Conservation (phyloP, 257 asterid genomes). For the Solanum etuberosum region DNA sequence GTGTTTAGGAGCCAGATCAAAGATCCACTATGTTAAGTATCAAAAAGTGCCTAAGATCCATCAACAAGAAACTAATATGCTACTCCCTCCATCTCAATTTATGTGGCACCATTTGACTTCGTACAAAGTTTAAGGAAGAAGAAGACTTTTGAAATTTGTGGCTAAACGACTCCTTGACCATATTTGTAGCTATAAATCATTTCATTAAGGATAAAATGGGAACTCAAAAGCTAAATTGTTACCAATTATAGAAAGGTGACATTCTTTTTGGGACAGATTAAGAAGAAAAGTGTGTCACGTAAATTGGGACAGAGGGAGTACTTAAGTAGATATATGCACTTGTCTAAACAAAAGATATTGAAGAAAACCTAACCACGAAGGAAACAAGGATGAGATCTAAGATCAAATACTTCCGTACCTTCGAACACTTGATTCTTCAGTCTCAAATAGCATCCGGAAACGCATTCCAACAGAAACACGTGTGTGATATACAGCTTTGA, state of each 20-base stretch:
- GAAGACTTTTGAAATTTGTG: background rate
- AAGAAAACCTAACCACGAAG: background rate
- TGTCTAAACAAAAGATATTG: background rate
- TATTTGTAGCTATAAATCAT: background rate
- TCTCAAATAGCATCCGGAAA: slow-evolving; percentile 92
- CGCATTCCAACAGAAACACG: slow-evolving; percentile 98
- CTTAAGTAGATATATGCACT: background rate
- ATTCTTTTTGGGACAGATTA: background rate
- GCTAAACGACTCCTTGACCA: background rate
- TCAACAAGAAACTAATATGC: background rate
- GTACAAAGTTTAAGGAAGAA: background rate
- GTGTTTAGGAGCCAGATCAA: background rate
- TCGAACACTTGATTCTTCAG: slow-evolving; percentile 98
- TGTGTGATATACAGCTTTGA: slow-evolving; percentile 86
- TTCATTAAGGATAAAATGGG: background rate
- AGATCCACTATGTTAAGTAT: background rate
- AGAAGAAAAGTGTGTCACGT: background rate
- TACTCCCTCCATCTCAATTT: background rate
- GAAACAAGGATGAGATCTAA: background rate
- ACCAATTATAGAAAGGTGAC: background rate
- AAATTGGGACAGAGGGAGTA: background rate
- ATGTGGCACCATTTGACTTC: background rate
- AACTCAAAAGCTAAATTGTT: background rate
- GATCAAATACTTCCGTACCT: slow-evolving; percentile 30
- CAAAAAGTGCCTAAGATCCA: background rate